Conservation (phyloP, 176 grass and related monocot species). For the Triticum timopheevii region DNA sequence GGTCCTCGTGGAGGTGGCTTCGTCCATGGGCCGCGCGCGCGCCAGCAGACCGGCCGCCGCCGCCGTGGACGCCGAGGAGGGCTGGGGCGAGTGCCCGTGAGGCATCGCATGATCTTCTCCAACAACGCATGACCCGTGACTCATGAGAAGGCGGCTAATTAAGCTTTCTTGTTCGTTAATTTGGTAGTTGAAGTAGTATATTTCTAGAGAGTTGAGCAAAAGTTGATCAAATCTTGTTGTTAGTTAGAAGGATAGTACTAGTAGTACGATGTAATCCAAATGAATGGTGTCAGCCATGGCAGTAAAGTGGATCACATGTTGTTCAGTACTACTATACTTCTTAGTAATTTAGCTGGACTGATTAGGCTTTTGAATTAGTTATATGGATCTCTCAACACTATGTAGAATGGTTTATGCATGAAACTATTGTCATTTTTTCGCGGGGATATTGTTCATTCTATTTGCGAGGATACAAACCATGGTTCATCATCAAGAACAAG, state of each 20-base stretch:
- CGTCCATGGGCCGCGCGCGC: conserved; percentile 36
- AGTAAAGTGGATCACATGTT: neutral
- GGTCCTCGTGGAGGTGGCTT: conserved; percentile 16
- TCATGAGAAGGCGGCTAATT: neutral
- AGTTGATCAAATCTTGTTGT: neutral
- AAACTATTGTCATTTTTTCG: neutral
- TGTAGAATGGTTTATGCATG: neutral
- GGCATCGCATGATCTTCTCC: neutral
- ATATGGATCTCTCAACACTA: neutral
- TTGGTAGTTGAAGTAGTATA: neutral
- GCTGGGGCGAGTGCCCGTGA: conserved; percentile 61
- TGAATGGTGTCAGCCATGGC: neutral
- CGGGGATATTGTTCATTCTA: neutral
- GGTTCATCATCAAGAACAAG: neutral
- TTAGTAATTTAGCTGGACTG: neutral
- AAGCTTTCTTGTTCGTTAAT: neutral
- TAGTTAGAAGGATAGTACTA: neutral
- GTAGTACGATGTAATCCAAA: neutral
- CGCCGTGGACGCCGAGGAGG: conserved; percentile 38
- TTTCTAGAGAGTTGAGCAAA: neutral
- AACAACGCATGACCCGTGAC: neutral
- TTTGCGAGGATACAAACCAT: neutral
- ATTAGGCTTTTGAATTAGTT: neutral
- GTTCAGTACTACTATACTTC: neutral
- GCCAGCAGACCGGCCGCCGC: conserved; percentile 16